Evolutionary conservation across 257 asterid species (phyloP), one percentile per base, ranked within the genome.

Genomic region (Echites panduratus): DNA sequence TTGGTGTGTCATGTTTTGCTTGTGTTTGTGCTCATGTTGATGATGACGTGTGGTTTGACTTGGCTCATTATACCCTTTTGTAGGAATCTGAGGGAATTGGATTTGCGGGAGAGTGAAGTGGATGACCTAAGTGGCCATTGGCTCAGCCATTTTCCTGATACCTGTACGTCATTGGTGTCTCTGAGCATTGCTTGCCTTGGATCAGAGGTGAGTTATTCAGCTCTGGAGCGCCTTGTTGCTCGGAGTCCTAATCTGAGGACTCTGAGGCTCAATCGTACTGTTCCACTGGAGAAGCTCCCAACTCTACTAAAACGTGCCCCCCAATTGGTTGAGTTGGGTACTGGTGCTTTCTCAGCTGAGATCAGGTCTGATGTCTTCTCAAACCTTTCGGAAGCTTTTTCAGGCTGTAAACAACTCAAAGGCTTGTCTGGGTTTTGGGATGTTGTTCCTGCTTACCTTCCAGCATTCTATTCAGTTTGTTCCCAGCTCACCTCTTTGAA

Each of bases 341-440:
- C 86, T 71, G 86, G 82, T 69, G 80, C 83, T 54, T 83, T 56
- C 70, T 81, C 85, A 26, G 81, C 78, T 68, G 89, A 79, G 76
- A 38, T 72, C 53, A 79, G 54, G 22, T 62, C 83, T 66, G 78
- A 87, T 74, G 74, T 84, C 38, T 87, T 84, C 76, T 81, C 93
- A 0, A 88, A 73, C 74, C 77, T 92, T 62, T 70, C 86, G 14
- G 92, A 87, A 53, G 97, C 96, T 57, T 89, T 92, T 69, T 82
- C 89, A 9, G 79, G 56, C 67, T 95, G 98, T 79, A 92, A 92
- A 85, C 84, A 87, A 61, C 93, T 95, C 38, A 82, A 81, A 73
- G 89, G 84, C 66, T 74, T 95, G 79, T 95, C 99, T 0, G 99
- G 99, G 26, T 89, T 95, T 71, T 89, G 97, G 99, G 98, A 92